A percentile compares a stretch with the other conserved stretches of the same genome.
These are phyloP conservation scores for Diaporthe destruens DNA, from an alignment of 2,329 filamentous ascomycete genomes.

Conservation along the genomic window DNA sequence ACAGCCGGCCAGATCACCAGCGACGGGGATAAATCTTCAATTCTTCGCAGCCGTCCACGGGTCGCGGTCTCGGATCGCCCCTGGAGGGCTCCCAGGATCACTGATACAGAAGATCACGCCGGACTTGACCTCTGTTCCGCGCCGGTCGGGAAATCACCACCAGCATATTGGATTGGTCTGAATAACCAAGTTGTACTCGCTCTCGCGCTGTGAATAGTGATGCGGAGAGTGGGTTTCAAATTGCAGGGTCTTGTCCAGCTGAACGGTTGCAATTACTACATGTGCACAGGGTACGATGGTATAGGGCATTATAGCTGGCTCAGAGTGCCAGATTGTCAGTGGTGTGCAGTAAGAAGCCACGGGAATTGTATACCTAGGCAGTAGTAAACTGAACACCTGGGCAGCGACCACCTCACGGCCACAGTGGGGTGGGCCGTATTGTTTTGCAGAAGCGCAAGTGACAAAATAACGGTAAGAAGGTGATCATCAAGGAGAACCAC, in stretches of 20 bases:
- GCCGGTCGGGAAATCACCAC: no score
- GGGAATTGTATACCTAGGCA: not conserved
- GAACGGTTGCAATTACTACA: not conserved
- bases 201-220: no score
- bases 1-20: not conserved
- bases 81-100: not conserved
- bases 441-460: not conserved
- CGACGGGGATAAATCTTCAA: constrained; percentile 16
- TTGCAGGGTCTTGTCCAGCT: not conserved
- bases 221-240: not conserved
- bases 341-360: not conserved
- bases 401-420: not conserved
- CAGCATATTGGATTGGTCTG: no score
- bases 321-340: not conserved
- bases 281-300: not conserved
- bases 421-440: not conserved
- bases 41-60: not conserved
- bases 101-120: constrained; percentile 1
- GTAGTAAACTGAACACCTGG: no score
- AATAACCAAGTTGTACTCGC: no score
- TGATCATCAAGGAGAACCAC: not conserved
- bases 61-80: not conserved
- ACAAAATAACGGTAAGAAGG: not conserved
- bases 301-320: not conserved
- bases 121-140: not conserved